Evolutionary conservation across 2,329 filamentous ascomycete genomes (phyloP).

Genomic region (Penicillium sp.): DNA sequence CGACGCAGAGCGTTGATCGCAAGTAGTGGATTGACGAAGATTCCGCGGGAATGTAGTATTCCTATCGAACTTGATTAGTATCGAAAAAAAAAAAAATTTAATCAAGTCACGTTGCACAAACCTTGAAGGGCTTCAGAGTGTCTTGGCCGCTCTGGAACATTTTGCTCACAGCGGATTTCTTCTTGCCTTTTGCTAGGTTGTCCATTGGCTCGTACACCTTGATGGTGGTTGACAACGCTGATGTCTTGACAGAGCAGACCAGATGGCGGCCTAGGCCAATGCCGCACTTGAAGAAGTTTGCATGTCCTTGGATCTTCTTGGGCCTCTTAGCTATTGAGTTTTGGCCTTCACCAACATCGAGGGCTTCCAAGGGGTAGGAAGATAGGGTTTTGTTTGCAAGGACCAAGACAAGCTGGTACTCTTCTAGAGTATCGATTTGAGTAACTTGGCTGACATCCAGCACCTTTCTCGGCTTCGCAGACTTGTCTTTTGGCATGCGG

Average conservation of each 20-base stretch:
- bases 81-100: slow-evolving; percentile 1
- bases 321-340: slow-evolving; percentile 80
- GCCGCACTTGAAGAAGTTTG: slow-evolving; percentile 97
- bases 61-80: slow-evolving; percentile 51
- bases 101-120: slow-evolving; percentile 33
- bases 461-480: slow-evolving; percentile 75
- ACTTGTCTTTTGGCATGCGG: slow-evolving; percentile 81
- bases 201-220: slow-evolving; percentile 99
- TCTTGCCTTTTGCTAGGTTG: slow-evolving; percentile 88
- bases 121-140: slow-evolving; percentile 91
- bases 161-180: slow-evolving; percentile 92
- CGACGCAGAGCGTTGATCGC: slow-evolving; percentile 94
- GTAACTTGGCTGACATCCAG: slow-evolving; percentile 87
- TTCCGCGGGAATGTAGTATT: slow-evolving; percentile 98
- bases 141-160: slow-evolving; percentile 95
- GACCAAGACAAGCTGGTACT: slow-evolving; percentile 89
- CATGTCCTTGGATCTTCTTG: slow-evolving; percentile 95
- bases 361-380: slow-evolving; percentile 84
- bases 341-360: slow-evolving; percentile 78
- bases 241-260: slow-evolving; percentile 95
- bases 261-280: slow-evolving; percentile 93
- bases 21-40: slow-evolving; percentile 98
- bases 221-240: slow-evolving; percentile 90
- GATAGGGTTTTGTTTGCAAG: slow-evolving; percentile 91
- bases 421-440: slow-evolving; percentile 93